Percentiles rank a stretch among this genome's conserved stretches.
Conservation (phyloP, 768 basidiomycete genomes). For the Boletus tomentosulus region DNA sequence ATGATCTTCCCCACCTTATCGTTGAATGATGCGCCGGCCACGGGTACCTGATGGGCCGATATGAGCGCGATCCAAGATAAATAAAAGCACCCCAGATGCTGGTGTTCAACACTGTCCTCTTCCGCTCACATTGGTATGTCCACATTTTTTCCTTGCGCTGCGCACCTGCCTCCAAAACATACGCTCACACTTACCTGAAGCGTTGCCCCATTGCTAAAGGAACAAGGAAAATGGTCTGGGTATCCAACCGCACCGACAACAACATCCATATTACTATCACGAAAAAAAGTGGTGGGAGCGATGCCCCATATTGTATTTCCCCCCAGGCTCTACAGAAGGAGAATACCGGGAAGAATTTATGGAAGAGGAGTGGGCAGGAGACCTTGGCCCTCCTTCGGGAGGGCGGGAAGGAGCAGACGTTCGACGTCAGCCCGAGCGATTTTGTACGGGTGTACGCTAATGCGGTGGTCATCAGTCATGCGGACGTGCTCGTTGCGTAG, state of each 20-base stretch:
- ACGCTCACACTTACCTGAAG: neutral
- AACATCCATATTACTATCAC: constrained; percentile 3
- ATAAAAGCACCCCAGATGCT: neutral
- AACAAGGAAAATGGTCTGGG: neutral
- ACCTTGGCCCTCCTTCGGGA: constrained; percentile 6
- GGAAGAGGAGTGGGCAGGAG: constrained; percentile 8
- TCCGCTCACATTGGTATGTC: neutral
- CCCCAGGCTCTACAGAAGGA: constrained; percentile 1
- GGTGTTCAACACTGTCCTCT: neutral
- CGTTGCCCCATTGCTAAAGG: neutral
- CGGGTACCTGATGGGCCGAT: neutral
- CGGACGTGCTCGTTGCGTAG: neutral
- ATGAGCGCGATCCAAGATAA: neutral
- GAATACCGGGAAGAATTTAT: neutral
- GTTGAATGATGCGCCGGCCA: neutral
- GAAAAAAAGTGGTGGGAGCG: constrained; percentile 9
- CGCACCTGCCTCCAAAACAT: neutral
- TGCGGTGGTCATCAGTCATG: constrained; percentile 10
- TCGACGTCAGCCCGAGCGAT: constrained; percentile 12
- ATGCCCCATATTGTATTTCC: neutral
- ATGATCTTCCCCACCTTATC: neutral
- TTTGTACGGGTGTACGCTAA: constrained; percentile 12
- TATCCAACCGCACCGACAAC: neutral
- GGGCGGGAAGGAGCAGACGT: constrained; percentile 4
- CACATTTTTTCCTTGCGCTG: neutral